Base-by-base conservation (phyloP, 2,329 filamentous ascomycete species). In the Hymenoscyphus occultus region DNA sequence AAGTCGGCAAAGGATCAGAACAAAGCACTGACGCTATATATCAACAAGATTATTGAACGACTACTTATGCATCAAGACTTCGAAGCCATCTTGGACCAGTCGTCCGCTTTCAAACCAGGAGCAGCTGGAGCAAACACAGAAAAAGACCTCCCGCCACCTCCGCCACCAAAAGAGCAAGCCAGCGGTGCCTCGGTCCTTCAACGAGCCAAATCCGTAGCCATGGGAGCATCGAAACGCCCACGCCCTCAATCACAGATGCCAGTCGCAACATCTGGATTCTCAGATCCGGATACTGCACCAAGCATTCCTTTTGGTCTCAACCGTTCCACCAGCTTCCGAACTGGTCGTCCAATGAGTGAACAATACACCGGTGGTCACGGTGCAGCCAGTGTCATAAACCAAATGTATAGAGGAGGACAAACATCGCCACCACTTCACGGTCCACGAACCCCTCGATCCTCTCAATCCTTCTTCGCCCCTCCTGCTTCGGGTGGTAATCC, bases 31-130 rank as follows among this genome's bases (percentile, higher is more conserved):
- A 96, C 93, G 31, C 83, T 98, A 70, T 99, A 99, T 81, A 97
- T 99, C 82, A 97, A 98, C 85, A 96, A 95, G 80, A 98, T 99
- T 77, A 97, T 99, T 76, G 95, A 95, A 77, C 90, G 95, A 64
- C 86, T 99, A 56, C 84, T 99, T 68, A 91, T 96, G 75, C 91
- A 97, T 78, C 91, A 96, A 74, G 93, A 96, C 71, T 98, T 97
- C 71, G 94, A 99, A 79, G 88, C 92, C 68, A 96, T 98, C 67
- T 83, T 97, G 51, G 92, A 96, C 76, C 90, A 92, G 77, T 91
- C 90, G 9, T 86, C 86, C 61, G 86, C 89, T 64, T 80, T 82
- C 69, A 86, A 87, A 75, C 77, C 73, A 12, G 69, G 68, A 64
- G 45, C 45, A 51, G 45, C 6, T 35, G 35, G 45, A 51, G 73